Percentiles rank a stretch among this genome's conserved stretches.
Conservation (phyloP, 2,329 filamentous ascomycete species). For the Tolypocladium nubicola region DNA sequence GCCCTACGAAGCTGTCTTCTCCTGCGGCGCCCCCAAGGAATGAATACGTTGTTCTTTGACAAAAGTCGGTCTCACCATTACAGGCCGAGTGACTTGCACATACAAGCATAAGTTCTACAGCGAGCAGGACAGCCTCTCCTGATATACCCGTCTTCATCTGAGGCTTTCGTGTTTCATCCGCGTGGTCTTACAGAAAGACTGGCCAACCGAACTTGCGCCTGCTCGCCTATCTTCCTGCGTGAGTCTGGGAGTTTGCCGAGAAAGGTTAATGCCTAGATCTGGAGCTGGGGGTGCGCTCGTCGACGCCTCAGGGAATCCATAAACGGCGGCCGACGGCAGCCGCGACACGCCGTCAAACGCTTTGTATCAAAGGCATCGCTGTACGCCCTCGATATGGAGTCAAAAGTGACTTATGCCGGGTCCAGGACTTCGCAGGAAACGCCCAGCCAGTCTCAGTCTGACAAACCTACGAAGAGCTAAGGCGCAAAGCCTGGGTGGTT, state of each 20-base stretch:
- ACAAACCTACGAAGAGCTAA: conserved; percentile 11
- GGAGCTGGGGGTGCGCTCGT: not conserved
- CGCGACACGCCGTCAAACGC: not conserved
- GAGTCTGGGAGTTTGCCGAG: not conserved
- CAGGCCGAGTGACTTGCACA: not conserved
- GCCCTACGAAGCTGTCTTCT: no score
- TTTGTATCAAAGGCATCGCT: not conserved
- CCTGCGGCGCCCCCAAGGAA: not conserved
- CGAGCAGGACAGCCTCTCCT: not conserved
- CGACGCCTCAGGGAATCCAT: not conserved
- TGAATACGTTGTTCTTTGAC: not conserved
- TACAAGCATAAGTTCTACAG: not conserved
- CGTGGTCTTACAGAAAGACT: not conserved
- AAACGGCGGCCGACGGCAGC: not conserved
- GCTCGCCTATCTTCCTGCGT: not conserved
- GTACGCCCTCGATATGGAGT: not conserved
- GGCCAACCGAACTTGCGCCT: not conserved
- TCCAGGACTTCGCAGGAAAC: not conserved
- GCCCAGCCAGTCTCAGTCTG: not conserved
- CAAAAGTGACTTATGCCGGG: not conserved
- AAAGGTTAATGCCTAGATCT: not conserved
- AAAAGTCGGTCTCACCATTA: not conserved
- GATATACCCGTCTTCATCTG: not conserved
- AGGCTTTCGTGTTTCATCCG: not conserved
- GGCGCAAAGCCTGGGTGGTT: conserved; percentile 25